phyloP scores from a whole-genome alignment of 2,329 filamentous ascomycete species.

The Neofusicoccum ribis region DNA sequence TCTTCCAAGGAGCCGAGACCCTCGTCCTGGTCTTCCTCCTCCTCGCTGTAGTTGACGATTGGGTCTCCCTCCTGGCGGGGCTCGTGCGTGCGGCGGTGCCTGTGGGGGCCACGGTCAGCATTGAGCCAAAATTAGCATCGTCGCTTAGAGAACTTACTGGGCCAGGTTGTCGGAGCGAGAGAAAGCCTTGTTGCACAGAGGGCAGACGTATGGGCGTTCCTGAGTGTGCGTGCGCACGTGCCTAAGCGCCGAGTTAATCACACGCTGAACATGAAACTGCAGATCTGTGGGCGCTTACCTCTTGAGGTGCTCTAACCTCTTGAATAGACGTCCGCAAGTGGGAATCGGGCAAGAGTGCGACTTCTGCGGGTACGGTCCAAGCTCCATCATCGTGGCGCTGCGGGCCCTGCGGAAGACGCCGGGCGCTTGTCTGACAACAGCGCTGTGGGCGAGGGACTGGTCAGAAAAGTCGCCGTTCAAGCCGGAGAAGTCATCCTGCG shows the following conservation, averaged over 20 bases:
- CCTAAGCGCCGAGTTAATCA: slow-evolving; percentile 55
- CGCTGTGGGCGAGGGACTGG: slow-evolving; percentile 57
- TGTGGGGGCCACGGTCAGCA: slow-evolving; percentile 30
- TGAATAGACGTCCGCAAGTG: slow-evolving; percentile 94
- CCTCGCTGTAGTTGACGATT: slow-evolving; percentile 70
- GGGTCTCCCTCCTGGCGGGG: slow-evolving; percentile 62
- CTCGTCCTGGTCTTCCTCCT: slow-evolving; percentile 86
- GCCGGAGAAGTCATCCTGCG: slow-evolving; percentile 65
- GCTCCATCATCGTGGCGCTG: slow-evolving; percentile 94
- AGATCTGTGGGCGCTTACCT: slow-evolving; percentile 65
- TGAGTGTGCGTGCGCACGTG: slow-evolving; percentile 99
- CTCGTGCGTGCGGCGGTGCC: slow-evolving; percentile 81
- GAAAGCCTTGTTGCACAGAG: slow-evolving; percentile 97
- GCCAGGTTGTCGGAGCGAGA: slow-evolving; percentile 98
- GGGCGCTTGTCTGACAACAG: slow-evolving; percentile 60
- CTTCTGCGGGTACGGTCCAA: slow-evolving; percentile 95
- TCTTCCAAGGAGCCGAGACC: slow-evolving; percentile 79
- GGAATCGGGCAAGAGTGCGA: slow-evolving; percentile 99
- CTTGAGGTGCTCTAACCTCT: slow-evolving; percentile 98
- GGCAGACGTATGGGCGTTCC: slow-evolving; percentile 97
- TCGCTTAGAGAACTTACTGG: slow-evolving; percentile 64
- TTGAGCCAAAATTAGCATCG: slow-evolving; percentile 16
- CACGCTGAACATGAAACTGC: slow-evolving; percentile 18
- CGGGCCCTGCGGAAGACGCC: slow-evolving; percentile 85
- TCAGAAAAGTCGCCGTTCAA: slow-evolving; percentile 59